Evolutionary conservation across 106 monocot genomes (phyloP).

Genomic region (Cymbidium sinense): DNA sequence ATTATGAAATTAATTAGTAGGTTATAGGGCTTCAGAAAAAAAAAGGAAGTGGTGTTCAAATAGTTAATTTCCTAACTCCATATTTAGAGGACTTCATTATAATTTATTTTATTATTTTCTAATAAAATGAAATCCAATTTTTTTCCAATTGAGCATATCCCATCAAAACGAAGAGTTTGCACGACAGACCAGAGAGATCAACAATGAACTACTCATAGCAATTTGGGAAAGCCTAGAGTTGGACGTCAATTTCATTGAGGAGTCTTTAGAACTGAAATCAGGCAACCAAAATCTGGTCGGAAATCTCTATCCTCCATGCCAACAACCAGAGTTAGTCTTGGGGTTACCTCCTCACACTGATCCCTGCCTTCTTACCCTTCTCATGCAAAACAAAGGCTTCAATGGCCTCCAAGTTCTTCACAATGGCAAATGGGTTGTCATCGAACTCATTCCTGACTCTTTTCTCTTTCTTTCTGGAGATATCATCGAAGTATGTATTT

Average conservation of each 20-base stretch:
- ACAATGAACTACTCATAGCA: slow-evolving; percentile 24
- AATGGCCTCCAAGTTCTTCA: slow-evolving; percentile 55
- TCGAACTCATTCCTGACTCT: slow-evolving; percentile 28
- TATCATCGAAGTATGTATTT: slow-evolving; percentile 45
- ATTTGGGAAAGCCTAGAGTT: slow-evolving; percentile 44
- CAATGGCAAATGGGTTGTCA: slow-evolving; percentile 39
- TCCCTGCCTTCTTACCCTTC: slow-evolving; percentile 51
- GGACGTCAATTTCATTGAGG: slow-evolving; percentile 20
- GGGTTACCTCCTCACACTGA: slow-evolving; percentile 63
- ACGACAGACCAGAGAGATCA: slow-evolving; percentile 24
- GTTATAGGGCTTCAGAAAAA: no score
- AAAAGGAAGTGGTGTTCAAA: no score
- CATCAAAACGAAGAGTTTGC: slow-evolving; percentile 24
- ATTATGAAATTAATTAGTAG: no score
- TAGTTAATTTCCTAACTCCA: no score
- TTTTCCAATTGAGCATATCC: no score
- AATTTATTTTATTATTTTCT: no score
- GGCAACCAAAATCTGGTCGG: slow-evolving; percentile 22
- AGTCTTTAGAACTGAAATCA: slow-evolving; percentile 26
- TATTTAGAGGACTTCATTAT: no score
- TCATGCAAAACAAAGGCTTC: slow-evolving; percentile 36
- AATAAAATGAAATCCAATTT: no score
- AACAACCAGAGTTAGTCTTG: slow-evolving; percentile 29
- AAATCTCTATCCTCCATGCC: slow-evolving; percentile 55
- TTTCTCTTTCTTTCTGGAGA: slow-evolving; percentile 55